These are phyloP conservation scores for Phytophthora rubi DNA, from an alignment of 352 stramenopile genomes.

Conservation along the genomic window DNA sequence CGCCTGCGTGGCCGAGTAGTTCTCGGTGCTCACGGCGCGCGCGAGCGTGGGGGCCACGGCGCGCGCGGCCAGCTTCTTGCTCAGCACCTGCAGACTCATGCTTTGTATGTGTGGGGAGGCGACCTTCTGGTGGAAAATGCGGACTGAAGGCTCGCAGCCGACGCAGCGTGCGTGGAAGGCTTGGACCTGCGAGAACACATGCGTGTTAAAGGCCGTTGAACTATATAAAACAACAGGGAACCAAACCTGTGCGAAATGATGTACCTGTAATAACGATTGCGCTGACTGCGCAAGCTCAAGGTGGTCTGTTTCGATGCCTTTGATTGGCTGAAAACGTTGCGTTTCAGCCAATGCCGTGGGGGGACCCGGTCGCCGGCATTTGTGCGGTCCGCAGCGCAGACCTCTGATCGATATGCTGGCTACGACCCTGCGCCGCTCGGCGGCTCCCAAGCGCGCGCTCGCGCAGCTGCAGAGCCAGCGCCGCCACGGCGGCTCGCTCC, in stretches of 20 bases:
- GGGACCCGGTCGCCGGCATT: slow-evolving; percentile 12
- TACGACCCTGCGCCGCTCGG: slow-evolving; percentile 54
- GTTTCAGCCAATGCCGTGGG: slow-evolving; percentile 32
- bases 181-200: slow-evolving; percentile 14
- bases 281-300: slow-evolving; percentile 7
- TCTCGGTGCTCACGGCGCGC: slow-evolving; percentile 40
- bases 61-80: slow-evolving; percentile 35
- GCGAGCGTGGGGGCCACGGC: slow-evolving; percentile 34
- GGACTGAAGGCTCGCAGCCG: slow-evolving; percentile 20
- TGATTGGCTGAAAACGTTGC: neutral
- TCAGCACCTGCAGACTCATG: slow-evolving; percentile 46
- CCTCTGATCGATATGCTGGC: slow-evolving; percentile 45
- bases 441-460: slow-evolving; percentile 47
- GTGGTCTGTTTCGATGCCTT: slow-evolving; percentile 7
- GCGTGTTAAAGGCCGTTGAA: neutral
- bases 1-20: slow-evolving; percentile 89
- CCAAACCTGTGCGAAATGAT: neutral
- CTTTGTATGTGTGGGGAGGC: neutral
- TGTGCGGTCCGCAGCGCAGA: slow-evolving; percentile 27
- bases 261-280: slow-evolving; percentile 3
- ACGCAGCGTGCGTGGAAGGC: slow-evolving; percentile 16
- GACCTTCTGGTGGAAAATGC: slow-evolving; percentile 7
- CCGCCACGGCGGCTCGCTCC: slow-evolving; percentile 75
- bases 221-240: too few species aligned
- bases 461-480: slow-evolving; percentile 67